A percentile compares a stretch with the other conserved stretches of the same genome.
phyloP scores from a whole-genome alignment of 2,329 filamentous ascomycete species.

The Penicillium sp. region DNA sequence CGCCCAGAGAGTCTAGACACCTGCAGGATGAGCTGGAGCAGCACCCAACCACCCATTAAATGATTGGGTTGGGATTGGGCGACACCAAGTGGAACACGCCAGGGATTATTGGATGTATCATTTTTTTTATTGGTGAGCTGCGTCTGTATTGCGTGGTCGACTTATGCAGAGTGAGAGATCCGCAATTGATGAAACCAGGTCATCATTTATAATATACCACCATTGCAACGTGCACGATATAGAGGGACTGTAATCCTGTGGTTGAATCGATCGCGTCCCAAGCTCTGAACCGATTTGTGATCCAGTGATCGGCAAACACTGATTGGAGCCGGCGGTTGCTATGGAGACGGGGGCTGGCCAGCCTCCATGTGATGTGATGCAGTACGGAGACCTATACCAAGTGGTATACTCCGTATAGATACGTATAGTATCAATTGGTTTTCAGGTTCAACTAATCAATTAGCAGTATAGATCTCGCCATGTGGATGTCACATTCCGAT shows the following conservation, averaged over 20 bases:
- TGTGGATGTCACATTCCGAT: not conserved
- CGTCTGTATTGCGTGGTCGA: not conserved
- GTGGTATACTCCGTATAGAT: not conserved
- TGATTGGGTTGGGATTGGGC: slow-evolving; percentile 12
- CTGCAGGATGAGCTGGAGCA: slow-evolving; percentile 10
- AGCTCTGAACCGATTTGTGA: not conserved
- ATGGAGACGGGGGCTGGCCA: slow-evolving; percentile 4
- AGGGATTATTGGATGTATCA: not conserved
- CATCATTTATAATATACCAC: no score
- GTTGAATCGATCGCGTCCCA: not conserved
- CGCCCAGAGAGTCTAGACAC: slow-evolving; percentile 17
- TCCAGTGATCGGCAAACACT: slow-evolving; percentile 2
- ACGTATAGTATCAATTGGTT: not conserved
- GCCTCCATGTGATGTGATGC: slow-evolving; percentile 2
- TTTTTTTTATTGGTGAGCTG: not conserved
- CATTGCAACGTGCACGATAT: no score
- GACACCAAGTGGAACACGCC: slow-evolving; percentile 4
- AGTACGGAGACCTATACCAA: not conserved
- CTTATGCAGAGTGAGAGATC: not conserved
- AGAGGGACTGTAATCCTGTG: not conserved
- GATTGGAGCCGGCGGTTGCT: slow-evolving; percentile 1
- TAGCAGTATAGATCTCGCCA: not conserved
- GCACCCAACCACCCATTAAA: not conserved
- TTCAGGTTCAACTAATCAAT: not conserved
- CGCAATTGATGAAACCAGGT: not conserved